phyloP scores from a whole-genome alignment of 2,329 filamentous ascomycete species.

The Talaromyces sp. region DNA sequence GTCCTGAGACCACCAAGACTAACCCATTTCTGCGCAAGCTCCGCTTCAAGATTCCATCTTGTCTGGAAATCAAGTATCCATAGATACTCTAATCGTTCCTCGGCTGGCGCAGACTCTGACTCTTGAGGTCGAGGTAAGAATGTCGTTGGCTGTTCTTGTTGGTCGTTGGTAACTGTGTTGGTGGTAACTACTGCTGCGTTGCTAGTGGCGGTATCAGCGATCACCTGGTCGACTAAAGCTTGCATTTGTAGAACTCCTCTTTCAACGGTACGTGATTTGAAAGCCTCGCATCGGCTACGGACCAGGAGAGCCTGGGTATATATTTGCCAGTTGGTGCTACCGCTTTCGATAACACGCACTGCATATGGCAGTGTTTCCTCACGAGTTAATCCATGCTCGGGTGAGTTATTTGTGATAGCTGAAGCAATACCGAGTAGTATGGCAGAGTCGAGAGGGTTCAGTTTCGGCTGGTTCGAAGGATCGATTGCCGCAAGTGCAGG shows the following conservation, averaged over 20 bases:
- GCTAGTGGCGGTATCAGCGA: constrained; percentile 69
- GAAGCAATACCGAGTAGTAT: constrained; percentile 77
- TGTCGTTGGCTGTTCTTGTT: constrained; percentile 59
- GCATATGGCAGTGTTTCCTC: constrained; percentile 93
- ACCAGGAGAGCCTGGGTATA: constrained; percentile 93
- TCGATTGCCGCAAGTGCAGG: constrained; percentile 61
- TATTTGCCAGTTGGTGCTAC: constrained; percentile 94
- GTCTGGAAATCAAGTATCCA: constrained; percentile 80
- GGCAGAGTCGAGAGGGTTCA: constrained; percentile 81
- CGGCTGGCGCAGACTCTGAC: constrained; percentile 69
- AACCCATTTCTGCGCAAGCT: constrained; percentile 91
- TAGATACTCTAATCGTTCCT: constrained; percentile 75
- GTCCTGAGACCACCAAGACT: constrained; percentile 81
- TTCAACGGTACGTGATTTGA: constrained; percentile 82
- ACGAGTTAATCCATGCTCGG: constrained; percentile 78
- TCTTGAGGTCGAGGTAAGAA: constrained; percentile 77
- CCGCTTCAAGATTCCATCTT: constrained; percentile 89
- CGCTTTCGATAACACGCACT: constrained; percentile 78
- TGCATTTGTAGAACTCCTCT: constrained; percentile 88
- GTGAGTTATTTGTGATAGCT: constrained; percentile 84
- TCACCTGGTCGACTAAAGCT: constrained; percentile 89
- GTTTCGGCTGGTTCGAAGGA: constrained; percentile 75
- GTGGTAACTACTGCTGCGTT: constrained; percentile 27
- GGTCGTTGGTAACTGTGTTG: constrained; percentile 32
- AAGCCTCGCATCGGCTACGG: constrained; percentile 83